Evolutionary conservation across 208 protist species (phyloP), one percentile per base, ranked within the genome.

Genomic region (Eutreptiella sp.): DNA sequence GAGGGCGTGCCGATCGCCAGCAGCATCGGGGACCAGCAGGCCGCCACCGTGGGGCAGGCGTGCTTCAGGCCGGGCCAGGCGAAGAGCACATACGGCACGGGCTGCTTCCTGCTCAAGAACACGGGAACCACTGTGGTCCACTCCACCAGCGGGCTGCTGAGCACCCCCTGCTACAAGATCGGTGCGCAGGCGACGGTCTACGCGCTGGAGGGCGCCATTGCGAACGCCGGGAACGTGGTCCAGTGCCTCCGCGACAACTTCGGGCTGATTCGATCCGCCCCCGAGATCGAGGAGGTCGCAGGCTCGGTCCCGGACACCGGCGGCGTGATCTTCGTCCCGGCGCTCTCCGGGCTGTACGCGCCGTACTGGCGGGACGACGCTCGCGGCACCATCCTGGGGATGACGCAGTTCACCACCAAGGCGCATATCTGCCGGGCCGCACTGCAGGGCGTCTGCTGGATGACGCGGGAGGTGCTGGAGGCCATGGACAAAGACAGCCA

Each of bases 11-110:
- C 57, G 70, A 73, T 97, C 35, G 75, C 70, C 19, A 84, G 87
- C 9, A 81, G 81, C 58, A 76, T 98, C 52, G 97, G 96, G 16
- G 97, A 99, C 63, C 97, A 99, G 72, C 97, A 99, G 70, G 76
- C 84, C 4, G 94, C 95, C 0, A 65, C 95, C 4, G 79, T 98
- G 46, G 95, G 94, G 7, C 95, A 98, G 38, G 65, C 83, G 38
- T 97, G 92, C 68, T 90, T 97, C 43, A 21, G 63, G 3, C 28
- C 62, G 4, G 93, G 94, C 26, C 81, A 94, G n/a, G 78, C 83
- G 0, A 98, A 99, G 67, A 94, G 81, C 58, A 98, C 94, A 1
- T 97, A 96, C 73, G 97, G 97, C 11, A 98, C 97, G 0, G 97
- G 97, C 7, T 96, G 91, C 68, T 99, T 99, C 73, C 62, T 99